Evolutionary conservation across 192 early-diverging fungal species (phyloP), one percentile per base, ranked within the genome.

Genomic region (Backusella circina): DNA sequence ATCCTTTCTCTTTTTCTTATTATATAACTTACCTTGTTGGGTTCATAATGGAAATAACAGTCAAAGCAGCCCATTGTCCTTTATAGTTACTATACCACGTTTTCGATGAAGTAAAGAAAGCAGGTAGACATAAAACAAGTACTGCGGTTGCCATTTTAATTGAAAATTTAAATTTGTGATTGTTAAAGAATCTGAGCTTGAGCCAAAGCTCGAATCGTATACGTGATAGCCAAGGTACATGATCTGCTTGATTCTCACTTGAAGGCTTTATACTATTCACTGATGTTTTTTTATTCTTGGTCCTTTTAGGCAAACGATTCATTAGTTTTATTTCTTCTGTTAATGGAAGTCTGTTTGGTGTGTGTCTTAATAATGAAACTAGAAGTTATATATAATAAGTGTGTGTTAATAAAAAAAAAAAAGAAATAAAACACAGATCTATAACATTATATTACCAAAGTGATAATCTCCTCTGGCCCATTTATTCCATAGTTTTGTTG

Each of bases 101-200:
- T 21, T 35, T 76, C 33, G 75, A 80, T 28, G 79, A 78, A 3
- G 75, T 68, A 16, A 88, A 64, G 68, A 80, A 88, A 0, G 86
- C 82, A 47, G 79, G 82, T 5, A 85, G 36, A 44, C 79, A 78
- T 39, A 85, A 57, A 15, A 85, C 47, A 0, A 77, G 57, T 4
- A 88, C 74, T 32, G 83, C 84, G 7, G 69, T 31, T 16, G 84
- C 84, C 83, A 88, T 85, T 72, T 88, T 88, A 77, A 88, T 73
- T 8, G 77, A 77, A 77, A 84, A 88, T 70, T 85, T 84, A 73
- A 84, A 75, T 41, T 85, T 83, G n/a, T 84, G 82, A 0, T 75
- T 78, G 15, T 80, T 81, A 36, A 84, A 70, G 1, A 77, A 73
- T 37, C 81, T 84, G 6, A 84, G n/a, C 2, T 36, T 30, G n/a